Percentiles rank a stretch among this genome's conserved stretches.
phyloP scores from a whole-genome alignment of 164 flowering plant species.

The Kalanchoe fedtschenkoi region DNA sequence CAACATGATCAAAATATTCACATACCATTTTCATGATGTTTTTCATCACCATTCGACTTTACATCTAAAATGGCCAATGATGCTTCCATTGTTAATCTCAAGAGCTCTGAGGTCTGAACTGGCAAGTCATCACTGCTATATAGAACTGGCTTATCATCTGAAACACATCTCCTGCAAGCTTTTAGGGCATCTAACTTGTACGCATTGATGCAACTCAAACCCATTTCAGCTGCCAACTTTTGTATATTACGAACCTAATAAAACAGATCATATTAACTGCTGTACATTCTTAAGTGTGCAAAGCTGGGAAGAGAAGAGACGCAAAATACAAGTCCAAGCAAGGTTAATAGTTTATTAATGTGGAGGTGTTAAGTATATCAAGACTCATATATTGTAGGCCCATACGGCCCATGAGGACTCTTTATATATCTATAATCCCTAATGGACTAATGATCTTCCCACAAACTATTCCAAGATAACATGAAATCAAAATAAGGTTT shows the following conservation, averaged over 20 bases:
- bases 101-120: conserved; percentile 11
- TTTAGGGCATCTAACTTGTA: conserved; percentile 87
- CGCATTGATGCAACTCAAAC: conserved; percentile 63
- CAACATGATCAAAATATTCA: neutral
- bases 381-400: too few species aligned
- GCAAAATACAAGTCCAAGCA: neutral
- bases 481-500: too few species aligned
- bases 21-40: conserved; percentile 18
- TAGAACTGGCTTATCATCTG: conserved; percentile 13
- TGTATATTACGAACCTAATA: conserved; percentile 65
- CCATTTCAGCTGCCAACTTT: conserved; percentile 85
- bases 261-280: neutral
- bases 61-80: conserved; percentile 6
- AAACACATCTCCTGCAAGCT: conserved; percentile 39
- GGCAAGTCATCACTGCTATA: conserved; percentile 7
- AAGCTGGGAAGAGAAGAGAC: neutral
- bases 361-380: too few species aligned
- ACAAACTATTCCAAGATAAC: too few species aligned
- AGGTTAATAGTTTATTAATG: too few species aligned
- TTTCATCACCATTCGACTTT: conserved; percentile 10
- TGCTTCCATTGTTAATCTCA: conserved; percentile 5
- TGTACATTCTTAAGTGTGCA: conserved; percentile 2
- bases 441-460: too few species aligned
- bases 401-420: too few species aligned
- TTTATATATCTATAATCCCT: too few species aligned